Percentiles rank a stretch among this genome's conserved stretches.
These are phyloP conservation scores for Corniculantispora saksenae DNA, from an alignment of 2,329 filamentous ascomycete species.

Conservation along the genomic window DNA sequence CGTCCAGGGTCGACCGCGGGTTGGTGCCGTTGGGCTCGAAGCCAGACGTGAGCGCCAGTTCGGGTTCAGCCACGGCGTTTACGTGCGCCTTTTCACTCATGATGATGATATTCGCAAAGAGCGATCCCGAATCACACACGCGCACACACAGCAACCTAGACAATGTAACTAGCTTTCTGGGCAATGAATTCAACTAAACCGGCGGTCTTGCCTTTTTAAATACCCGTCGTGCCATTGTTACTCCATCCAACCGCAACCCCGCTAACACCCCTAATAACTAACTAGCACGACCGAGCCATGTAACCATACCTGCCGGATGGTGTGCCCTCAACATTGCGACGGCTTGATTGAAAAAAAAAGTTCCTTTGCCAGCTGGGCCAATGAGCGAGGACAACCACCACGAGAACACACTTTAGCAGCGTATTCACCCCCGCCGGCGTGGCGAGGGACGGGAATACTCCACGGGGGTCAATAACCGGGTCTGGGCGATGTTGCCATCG, in stretches of 20 bases:
- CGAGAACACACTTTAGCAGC: not conserved
- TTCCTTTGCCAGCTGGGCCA: no score
- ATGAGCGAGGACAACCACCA: not conserved
- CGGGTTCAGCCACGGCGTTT: not conserved
- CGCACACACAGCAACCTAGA: no score
- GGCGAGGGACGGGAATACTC: not conserved
- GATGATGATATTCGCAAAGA: not conserved
- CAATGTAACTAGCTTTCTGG: not conserved
- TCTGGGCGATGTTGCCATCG: constrained; percentile 14
- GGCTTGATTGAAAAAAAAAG: no score
- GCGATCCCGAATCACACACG: no score
- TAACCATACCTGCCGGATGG: not conserved
- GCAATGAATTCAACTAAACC: no score
- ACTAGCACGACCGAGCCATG: constrained; percentile 2
- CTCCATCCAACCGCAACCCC: not conserved
- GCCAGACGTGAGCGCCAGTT: not conserved
- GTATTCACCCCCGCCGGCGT: no score
- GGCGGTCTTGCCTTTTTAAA: constrained; percentile 1
- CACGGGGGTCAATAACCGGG: constrained; percentile 7
- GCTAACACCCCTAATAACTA: not conserved
- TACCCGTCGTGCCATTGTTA: not conserved
- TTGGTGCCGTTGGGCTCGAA: not conserved
- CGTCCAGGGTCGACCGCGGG: not conserved
- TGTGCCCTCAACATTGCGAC: no score
- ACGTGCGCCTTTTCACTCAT: not conserved